Evolutionary conservation across 805 yeast species (phyloP), one percentile per base, ranked within the genome.

Genomic region (Candida xiaguanensis): DNA sequence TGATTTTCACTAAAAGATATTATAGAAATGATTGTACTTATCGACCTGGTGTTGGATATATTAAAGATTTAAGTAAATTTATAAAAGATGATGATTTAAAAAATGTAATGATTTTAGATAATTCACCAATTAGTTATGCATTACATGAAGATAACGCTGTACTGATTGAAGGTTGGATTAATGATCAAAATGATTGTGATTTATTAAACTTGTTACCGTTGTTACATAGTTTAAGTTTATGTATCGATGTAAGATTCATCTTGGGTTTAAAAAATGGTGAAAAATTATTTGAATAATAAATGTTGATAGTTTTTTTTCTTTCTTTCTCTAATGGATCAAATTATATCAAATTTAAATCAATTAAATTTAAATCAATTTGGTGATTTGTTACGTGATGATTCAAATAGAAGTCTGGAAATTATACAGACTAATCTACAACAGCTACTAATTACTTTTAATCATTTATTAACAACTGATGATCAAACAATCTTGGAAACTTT

Each of bases 131-230:
- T 18, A 84, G 95, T 53, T 93, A 86, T 58, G 81, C 87, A 12
- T 64, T 78, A 58, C 90, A 91, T 58, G 86, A 80, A 43, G 82
- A 82, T 48, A 93, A 93, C 54, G 99, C 96, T 1, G 82, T 93
- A 16, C 80, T 84, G 65, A 88, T 93, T 5, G 96, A 90, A 62
- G 98, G 99, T 33, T 93, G 99, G 99, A 88, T 93, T 46, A 87
- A 85, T 55, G 99, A 93, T 61, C 95, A 95, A n/a, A 77, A 82
- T 26, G 99, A 93, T 55, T 69, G 81, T 16, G 95, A 88, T 52
- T 65, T 93, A 42, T 66, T 93, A 60, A 81, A 88, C 51, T 63
- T 93, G 38, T 59, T 93, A 31, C 98, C 99, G 1, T 64, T 93
- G 53, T 63, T 88, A 31, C 76, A 80, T 51, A 82, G 91, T 19